Percentiles rank a stretch among this genome's conserved stretches.
Evolutionary conservation across 495 filamentous ascomycete species (phyloP).

Genomic region (Hamigera avellanea): DNA sequence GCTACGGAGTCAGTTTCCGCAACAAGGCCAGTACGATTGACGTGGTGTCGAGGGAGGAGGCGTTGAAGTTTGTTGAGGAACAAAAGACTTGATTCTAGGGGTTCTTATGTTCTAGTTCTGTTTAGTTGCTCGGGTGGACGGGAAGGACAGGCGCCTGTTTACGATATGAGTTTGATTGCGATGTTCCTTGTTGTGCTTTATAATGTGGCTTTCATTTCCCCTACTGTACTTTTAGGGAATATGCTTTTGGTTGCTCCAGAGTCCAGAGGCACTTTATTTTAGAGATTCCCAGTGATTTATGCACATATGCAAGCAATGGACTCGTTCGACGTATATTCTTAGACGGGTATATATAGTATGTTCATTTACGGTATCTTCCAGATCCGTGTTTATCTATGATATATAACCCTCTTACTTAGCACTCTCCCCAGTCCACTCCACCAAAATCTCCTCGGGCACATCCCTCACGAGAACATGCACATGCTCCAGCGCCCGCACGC

Average conservation of each 20-base stretch:
- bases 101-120: slow-evolving; percentile 9
- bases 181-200: background rate
- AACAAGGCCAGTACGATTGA: slow-evolving; percentile 91
- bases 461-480: slow-evolving; percentile 57
- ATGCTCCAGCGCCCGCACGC: slow-evolving; percentile 72
- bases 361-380: no score
- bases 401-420: background rate
- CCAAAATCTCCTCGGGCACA: slow-evolving; percentile 45
- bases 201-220: no score
- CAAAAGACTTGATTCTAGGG: slow-evolving; percentile 32
- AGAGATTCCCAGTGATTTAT: slow-evolving; percentile 11
- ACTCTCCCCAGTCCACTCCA: slow-evolving; percentile 45
- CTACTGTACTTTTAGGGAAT: background rate
- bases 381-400: no score
- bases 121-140: slow-evolving; percentile 7
- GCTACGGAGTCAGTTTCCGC: slow-evolving; percentile 89
- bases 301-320: no score
- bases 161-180: no score
- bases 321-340: no score
- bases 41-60: slow-evolving; percentile 76
- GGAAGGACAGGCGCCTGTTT: slow-evolving; percentile 13
- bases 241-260: background rate
- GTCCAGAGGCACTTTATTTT: slow-evolving; percentile 3
- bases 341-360: no score
- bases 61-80: slow-evolving; percentile 87